Base-by-base conservation (phyloP, 1,284 basidiomycete genomes). In the Ustilago hordei region DNA sequence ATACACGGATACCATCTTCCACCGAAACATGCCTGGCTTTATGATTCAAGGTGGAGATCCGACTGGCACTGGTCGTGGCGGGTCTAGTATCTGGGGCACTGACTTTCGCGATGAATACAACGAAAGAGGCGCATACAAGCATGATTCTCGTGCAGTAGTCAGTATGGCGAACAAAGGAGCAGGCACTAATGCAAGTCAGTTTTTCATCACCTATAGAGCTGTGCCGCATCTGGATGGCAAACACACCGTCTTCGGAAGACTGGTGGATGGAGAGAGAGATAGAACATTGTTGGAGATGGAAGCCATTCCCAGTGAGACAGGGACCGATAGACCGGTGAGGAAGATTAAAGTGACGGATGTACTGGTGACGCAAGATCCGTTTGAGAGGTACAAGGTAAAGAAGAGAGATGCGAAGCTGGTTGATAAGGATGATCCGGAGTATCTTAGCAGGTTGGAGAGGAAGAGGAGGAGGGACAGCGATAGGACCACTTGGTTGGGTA, bases 11-110 rank as follows among this genome's bases (percentile, higher is more conserved):
- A 92, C 91, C 69, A 76, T 85, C 36, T 99, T 99, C 87, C 96
- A 99, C 85, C 91, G 96, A 39, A 89, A 97, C 55, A 94, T 99
- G 13, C 95, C 95, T 6, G 95, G 94, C 0, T 99, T 99, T 85
- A 99, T 99, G 97, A 90, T 95, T 34, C 95, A 98, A 90, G 95
- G 95, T 1, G 96, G 95, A 53, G 95, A 99, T 86, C 95, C 95
- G 2, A 95, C 94, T 0, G 96, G 97, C 1, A 99, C 95, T 2
- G 96, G 97, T 0, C 89, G 93, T 34, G 97, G 96, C 4, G 96
- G 96, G 7, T 89, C 93, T 82, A 95, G 93, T n/a, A 92, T 91
- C 84, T 99, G 96, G 96, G 95, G 93, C 4, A 93, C 92, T 31
- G 93, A 94, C 6, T 99, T 99, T 87, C 90, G 95, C 63, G 96